Evolutionary conservation across 352 stramenopile species (phyloP).

Genomic region (Globisporangium cystogenes): DNA sequence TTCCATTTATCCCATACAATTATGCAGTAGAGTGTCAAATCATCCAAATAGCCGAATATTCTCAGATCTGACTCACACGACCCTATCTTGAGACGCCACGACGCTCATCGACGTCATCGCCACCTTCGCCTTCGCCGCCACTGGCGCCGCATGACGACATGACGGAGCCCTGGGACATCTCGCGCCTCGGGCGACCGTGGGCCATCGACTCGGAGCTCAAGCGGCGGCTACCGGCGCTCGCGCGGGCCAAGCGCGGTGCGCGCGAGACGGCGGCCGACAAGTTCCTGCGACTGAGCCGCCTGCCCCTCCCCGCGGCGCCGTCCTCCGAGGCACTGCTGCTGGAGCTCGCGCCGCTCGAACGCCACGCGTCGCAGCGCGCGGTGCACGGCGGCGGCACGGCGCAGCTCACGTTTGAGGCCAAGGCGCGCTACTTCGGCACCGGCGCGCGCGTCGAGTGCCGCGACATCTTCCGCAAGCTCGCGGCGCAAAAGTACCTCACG

Average conservation of each 20-base stretch:
- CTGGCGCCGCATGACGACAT: not conserved
- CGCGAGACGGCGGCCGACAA: constrained; percentile 49
- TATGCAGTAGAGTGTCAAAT: too few relatives aligned
- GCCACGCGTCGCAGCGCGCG: constrained; percentile 20
- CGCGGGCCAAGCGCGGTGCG: constrained; percentile 37
- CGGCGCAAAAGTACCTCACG: constrained; percentile 55
- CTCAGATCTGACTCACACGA: too few relatives aligned
- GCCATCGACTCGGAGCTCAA: constrained; percentile 59
- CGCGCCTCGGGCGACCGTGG: constrained; percentile 66
- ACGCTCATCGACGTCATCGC: not conserved
- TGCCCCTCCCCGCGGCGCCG: constrained; percentile 28
- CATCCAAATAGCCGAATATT: not conserved
- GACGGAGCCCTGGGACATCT: constrained; percentile 55
- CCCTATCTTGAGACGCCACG: too few relatives aligned
- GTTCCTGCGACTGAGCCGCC: constrained; percentile 57
- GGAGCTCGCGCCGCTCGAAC: constrained; percentile 21
- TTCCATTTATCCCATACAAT: too few relatives aligned
- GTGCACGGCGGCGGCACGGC: constrained; percentile 9
- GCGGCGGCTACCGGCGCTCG: constrained; percentile 51
- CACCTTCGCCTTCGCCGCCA: not conserved
- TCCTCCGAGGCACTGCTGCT: constrained; percentile 24
- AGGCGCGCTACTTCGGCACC: constrained; percentile 63
- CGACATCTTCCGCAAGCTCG: constrained; percentile 64
- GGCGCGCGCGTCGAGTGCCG: constrained; percentile 44
- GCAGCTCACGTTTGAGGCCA: constrained; percentile 39